Percentiles rank a stretch among this genome's conserved stretches.
Evolutionary conservation across 1,284 basidiomycete genomes (phyloP).

Genomic region (Fomes fomentarius): DNA sequence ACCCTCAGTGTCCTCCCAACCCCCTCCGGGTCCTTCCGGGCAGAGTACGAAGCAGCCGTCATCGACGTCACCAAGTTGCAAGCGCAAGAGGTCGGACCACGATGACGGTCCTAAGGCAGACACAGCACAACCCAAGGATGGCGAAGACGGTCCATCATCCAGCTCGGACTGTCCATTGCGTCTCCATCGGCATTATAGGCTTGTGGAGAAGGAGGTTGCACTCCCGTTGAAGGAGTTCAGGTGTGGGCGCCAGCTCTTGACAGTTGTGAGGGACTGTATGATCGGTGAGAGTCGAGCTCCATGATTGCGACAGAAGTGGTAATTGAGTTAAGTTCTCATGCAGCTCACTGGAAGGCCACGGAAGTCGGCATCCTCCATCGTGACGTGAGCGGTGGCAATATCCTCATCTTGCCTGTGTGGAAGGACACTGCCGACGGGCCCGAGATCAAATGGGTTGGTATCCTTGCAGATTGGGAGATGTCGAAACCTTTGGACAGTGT

Average conservation of each 20-base stretch:
- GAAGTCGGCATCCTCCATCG: conserved; percentile 6
- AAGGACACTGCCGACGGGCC: not conserved
- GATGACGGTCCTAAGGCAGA: not conserved
- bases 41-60: no score
- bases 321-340: not conserved
- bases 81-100: not conserved
- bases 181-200: conserved; percentile 11
- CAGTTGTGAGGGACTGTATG: not conserved
- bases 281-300: not conserved
- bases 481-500: not conserved
- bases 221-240: not conserved
- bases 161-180: conserved; percentile 2
- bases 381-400: conserved; percentile 13
- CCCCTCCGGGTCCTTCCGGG: no score
- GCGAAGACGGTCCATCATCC: not conserved
- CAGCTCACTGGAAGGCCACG: not conserved
- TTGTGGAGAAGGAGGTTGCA: conserved; percentile 10
- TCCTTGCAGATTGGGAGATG: conserved; percentile 16
- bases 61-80: not conserved
- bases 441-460: not conserved
- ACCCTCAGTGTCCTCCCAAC: not conserved
- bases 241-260: not conserved
- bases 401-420: conserved; percentile 4
- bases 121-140: not conserved
- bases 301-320: no score